Percentiles rank a stretch among this genome's conserved stretches.
These are phyloP conservation scores for Yarrowia hollandica DNA, from an alignment of 805 yeast species.

Conservation along the genomic window DNA sequence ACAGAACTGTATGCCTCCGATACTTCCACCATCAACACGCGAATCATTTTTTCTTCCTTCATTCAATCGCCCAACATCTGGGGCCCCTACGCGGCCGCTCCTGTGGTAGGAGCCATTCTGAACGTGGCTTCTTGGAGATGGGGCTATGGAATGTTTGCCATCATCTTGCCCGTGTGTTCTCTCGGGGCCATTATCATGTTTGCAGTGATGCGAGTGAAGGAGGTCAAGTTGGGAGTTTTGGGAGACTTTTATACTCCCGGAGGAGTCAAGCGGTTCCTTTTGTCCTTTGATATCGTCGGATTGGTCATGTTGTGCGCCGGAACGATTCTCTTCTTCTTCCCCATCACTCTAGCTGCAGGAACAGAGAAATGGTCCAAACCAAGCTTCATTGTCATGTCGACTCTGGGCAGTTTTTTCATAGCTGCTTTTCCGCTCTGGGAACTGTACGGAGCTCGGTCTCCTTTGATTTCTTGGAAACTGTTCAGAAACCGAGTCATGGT, in stretches of 20 bases:
- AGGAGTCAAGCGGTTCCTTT: not conserved
- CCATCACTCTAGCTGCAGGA: conserved; percentile 22
- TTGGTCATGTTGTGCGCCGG: not conserved
- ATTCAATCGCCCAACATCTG: conserved; percentile 17
- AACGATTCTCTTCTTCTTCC: conserved; percentile 3
- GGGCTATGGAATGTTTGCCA: conserved; percentile 52
- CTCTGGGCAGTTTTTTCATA: not conserved
- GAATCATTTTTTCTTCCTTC: not conserved
- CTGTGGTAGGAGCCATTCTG: conserved; percentile 32
- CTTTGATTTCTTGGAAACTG: conserved; percentile 9
- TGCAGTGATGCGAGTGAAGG: not conserved
- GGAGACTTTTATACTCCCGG: conserved; percentile 4
- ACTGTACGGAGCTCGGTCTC: not conserved
- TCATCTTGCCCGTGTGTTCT: conserved; percentile 43
- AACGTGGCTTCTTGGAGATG: conserved; percentile 52
- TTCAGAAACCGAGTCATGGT: conserved; percentile 14
- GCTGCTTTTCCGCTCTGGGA: not conserved
- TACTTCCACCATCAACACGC: not conserved
- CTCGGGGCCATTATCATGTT: not conserved
- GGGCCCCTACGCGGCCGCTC: conserved; percentile 10
- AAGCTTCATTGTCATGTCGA: conserved; percentile 5
- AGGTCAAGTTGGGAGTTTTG: not conserved
- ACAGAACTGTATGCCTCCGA: conserved; percentile 20
- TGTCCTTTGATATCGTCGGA: not conserved
- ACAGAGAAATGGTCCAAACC: conserved; percentile 5